Evolutionary conservation across 202 grass and related monocot species (phyloP).

Genomic region (Musa balbisiana): DNA sequence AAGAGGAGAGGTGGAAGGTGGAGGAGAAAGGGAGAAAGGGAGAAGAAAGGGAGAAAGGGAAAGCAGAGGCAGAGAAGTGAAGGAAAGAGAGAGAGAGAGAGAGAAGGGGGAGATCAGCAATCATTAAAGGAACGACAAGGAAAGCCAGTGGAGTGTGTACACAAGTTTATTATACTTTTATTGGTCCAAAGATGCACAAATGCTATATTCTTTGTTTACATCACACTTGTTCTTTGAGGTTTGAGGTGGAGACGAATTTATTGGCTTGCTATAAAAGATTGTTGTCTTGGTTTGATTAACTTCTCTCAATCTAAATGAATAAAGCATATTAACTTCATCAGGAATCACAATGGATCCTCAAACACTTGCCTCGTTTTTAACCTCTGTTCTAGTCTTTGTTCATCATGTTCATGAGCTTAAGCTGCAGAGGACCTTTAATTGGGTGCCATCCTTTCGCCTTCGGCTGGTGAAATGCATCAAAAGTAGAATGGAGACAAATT

Average conservation of each 20-base stretch:
- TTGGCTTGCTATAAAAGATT: no score
- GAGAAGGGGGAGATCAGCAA: not conserved
- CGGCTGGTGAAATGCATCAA: not conserved
- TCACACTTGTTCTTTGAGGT: no score
- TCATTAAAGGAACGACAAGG: not conserved
- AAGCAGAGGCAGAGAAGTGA: conserved; percentile 10
- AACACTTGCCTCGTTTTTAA: not conserved
- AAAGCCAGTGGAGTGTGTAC: not conserved
- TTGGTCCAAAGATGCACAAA: not conserved
- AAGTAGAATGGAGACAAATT: not conserved
- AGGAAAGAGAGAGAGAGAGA: not conserved
- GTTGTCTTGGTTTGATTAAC: no score
- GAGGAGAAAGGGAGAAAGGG: not conserved
- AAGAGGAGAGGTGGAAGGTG: not conserved
- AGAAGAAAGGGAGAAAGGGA: not conserved
- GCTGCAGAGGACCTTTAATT: not conserved
- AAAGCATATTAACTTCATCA: no score
- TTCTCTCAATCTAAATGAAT: no score
- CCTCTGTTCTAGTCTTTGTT: not conserved
- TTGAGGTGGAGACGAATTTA: no score
- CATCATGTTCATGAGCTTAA: not conserved
- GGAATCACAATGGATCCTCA: no score
- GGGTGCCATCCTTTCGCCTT: not conserved
- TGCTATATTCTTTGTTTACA: not conserved
- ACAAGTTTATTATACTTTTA: not conserved